These are phyloP conservation scores for Dittrichia graveolens DNA, from an alignment of 129 eudicot species.

Conservation along the genomic window DNA sequence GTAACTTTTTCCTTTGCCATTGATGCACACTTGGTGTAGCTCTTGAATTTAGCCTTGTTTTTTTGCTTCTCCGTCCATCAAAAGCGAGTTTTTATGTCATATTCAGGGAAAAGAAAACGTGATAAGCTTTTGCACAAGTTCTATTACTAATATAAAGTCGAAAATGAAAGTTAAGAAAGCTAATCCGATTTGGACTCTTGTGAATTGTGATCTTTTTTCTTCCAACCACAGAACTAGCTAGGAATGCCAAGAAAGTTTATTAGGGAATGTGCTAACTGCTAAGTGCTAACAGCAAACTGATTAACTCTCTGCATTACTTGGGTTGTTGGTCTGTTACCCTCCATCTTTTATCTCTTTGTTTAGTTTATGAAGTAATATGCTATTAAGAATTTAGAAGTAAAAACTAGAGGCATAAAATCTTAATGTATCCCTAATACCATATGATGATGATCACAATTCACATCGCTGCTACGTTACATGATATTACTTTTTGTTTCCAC, in stretches of 20 bases:
- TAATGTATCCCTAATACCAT: not conserved
- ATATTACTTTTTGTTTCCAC: conserved; percentile 2
- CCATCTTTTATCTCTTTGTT: not conserved
- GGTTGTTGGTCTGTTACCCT: not conserved
- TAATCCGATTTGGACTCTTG: conserved; percentile 23
- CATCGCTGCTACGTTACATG: not conserved
- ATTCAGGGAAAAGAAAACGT: conserved; percentile 33
- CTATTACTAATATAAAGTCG: conserved; percentile 27
- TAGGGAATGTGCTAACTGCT: not conserved
- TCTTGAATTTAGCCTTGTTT: conserved; percentile 3
- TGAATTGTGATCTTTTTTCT: not conserved
- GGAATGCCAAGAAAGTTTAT: not conserved
- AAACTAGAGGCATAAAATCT: conserved; percentile 2
- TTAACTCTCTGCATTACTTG: not conserved
- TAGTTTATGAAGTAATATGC: not conserved
- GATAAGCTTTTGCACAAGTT: conserved; percentile 36
- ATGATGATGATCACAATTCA: not conserved
- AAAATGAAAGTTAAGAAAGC: conserved; percentile 26
- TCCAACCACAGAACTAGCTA: conserved; percentile 23
- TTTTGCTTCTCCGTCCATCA: conserved; percentile 16
- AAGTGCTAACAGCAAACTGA: not conserved
- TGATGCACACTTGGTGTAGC: conserved; percentile 2
- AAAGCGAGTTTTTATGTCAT: conserved; percentile 32
- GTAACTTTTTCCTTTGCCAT: not conserved
- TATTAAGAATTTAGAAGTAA: not conserved